Base-by-base conservation (phyloP, 225 moss, liverwort and hornwort genomes). In the Physcomitrellopsis africana region DNA sequence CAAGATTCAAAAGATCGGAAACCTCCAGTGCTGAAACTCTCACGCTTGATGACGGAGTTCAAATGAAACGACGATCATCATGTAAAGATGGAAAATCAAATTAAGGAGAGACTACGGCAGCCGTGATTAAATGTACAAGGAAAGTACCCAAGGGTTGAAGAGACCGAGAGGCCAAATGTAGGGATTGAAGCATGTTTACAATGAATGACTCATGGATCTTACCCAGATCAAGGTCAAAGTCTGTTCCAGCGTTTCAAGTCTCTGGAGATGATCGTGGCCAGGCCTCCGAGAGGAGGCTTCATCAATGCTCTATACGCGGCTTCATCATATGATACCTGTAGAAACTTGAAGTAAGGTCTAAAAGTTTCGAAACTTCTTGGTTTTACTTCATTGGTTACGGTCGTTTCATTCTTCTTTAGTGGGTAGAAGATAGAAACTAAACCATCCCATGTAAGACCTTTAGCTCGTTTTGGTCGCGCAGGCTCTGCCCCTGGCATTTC, bases 241-340 rank as follows among this genome's bases (percentile, higher is more conserved):
- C 73, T 65, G 46, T 67, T 51, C 51, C 67, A 58, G 69, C 68
- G 81, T 70, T 82, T 84, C 67, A 87, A n/a, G 58, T 87, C 81
- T 72, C 77, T 74, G 32, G 84, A 87, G 54, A 87, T 68, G 46
- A 87, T 84, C 22, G 79, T 82, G 53, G 74, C 81, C 59, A 87
- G 77, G 53, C 87, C 87, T 79, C 87, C 80, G 13, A 90, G 93
- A 76, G 94, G 96, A 73, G 94, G 93, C 78, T 88, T 96, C 92
- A 96, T 92, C 72, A 82, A 66, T 58, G 90, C 86, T 70, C 96
- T 82, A 63, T 96, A 96, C 0, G 90, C 83, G 67, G 85, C 70
- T 72, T 96, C 92, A 59, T 88, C 86, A 66, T 96, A 96, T 5
- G 87, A 75, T 6, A 87, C 80, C 76, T 74, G 77, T 66, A 87